Conservation (phyloP, 805 yeast species). For the Spathaspora passalidarum region DNA sequence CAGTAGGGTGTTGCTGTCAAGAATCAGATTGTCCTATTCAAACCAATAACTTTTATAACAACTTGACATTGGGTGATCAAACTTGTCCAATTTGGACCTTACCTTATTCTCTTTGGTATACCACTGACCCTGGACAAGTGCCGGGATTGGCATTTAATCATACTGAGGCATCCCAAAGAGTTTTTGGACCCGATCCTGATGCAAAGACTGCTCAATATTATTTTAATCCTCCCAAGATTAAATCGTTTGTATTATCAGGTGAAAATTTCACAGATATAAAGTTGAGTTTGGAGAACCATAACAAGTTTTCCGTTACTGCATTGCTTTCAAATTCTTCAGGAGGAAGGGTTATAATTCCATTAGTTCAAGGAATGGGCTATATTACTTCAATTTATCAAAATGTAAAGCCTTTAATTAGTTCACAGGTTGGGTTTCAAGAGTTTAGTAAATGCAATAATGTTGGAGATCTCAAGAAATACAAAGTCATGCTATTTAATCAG, state of each 20-base stretch:
- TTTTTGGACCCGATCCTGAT: conserved; percentile 63
- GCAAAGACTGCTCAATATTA: conserved; percentile 54
- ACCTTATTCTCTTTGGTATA: conserved; percentile 74
- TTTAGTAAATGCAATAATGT: conserved; percentile 38
- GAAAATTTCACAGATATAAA: conserved; percentile 20
- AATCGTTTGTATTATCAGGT: conserved; percentile 50
- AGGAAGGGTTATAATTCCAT: conserved; percentile 47
- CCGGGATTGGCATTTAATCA: conserved; percentile 70
- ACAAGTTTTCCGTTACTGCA: conserved; percentile 31
- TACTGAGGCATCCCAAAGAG: conserved; percentile 55
- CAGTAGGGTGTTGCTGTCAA: conserved; percentile 27
- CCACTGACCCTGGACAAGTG: conserved; percentile 44
- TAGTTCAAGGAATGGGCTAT: conserved; percentile 80
- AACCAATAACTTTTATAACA: conserved; percentile 78
- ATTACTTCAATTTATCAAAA: conserved; percentile 59
- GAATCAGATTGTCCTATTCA: conserved; percentile 45
- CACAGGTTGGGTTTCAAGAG: conserved; percentile 62
- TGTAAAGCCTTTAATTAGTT: conserved; percentile 52
- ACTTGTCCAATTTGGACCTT: conserved; percentile 75
- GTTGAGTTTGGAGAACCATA: conserved; percentile 22
- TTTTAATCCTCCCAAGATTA: conserved; percentile 65
- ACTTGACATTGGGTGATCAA: conserved; percentile 64
- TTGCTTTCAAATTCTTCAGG: conserved; percentile 32
- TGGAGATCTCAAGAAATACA: conserved; percentile 48
- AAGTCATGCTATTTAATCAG: conserved; percentile 51